These are phyloP conservation scores for Ogataea haglerorum DNA, from an alignment of 805 yeast genomes.

Conservation along the genomic window DNA sequence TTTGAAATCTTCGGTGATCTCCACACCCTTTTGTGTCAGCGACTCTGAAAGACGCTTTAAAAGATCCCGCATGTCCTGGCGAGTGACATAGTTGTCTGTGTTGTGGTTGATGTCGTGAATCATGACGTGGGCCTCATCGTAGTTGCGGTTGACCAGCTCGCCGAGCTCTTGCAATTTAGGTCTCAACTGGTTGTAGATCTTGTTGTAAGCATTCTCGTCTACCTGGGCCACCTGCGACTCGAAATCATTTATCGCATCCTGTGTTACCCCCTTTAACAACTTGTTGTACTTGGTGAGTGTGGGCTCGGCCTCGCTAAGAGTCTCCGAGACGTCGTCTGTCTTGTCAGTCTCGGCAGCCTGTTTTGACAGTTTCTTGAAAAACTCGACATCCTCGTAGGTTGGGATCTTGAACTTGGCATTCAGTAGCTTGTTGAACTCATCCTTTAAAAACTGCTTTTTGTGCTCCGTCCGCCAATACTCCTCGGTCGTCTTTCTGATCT, in stretches of 20 bases:
- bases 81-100: slow-evolving; percentile 35
- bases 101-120: slow-evolving; percentile 27
- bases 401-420: slow-evolving; percentile 30
- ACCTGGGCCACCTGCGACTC: slow-evolving; percentile 34
- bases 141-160: slow-evolving; percentile 24
- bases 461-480: slow-evolving; percentile 28
- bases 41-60: slow-evolving; percentile 33
- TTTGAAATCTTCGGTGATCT: slow-evolving; percentile 32
- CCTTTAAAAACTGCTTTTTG: slow-evolving; percentile 31
- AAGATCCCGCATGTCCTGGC: slow-evolving; percentile 46
- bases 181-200: slow-evolving; percentile 32
- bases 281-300: slow-evolving; percentile 27
- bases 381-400: slow-evolving; percentile 23
- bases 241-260: slow-evolving; percentile 38
- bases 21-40: slow-evolving; percentile 32
- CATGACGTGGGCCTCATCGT: slow-evolving; percentile 26
- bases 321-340: slow-evolving; percentile 12
- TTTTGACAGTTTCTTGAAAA: slow-evolving; percentile 19
- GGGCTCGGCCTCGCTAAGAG: slow-evolving; percentile 16
- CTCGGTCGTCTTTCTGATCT: slow-evolving; percentile 25
- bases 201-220: slow-evolving; percentile 26
- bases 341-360: slow-evolving; percentile 11
- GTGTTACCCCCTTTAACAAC: slow-evolving; percentile 36
- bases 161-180: slow-evolving; percentile 35
- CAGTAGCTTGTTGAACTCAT: slow-evolving; percentile 30